Evolutionary conservation across 306 rosid species (phyloP).

Genomic region (Dryas alaskensis): DNA sequence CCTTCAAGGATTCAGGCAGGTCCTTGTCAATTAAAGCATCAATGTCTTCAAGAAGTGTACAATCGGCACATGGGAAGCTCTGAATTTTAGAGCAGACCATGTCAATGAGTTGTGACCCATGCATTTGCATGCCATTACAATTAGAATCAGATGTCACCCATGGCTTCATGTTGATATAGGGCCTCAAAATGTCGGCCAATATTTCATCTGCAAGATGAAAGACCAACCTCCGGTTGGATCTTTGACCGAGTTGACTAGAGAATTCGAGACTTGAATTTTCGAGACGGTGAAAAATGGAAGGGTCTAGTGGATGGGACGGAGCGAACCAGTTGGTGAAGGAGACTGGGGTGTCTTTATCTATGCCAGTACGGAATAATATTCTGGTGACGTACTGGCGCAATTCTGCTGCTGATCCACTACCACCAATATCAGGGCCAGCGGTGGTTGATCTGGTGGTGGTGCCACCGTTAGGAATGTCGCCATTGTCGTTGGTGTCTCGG

Average conservation of each 20-base stretch:
- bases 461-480: slow-evolving; percentile 34
- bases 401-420: slow-evolving; percentile 31
- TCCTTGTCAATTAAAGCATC: slow-evolving; percentile 64
- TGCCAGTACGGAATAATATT: slow-evolving; percentile 48
- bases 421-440: slow-evolving; percentile 25
- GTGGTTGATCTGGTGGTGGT: slow-evolving; percentile 29
- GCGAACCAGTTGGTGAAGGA: slow-evolving; percentile 52
- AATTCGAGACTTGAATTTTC: slow-evolving; percentile 29
- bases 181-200: slow-evolving; percentile 42
- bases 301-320: slow-evolving; percentile 59
- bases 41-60: slow-evolving; percentile 73
- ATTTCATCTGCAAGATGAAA: slow-evolving; percentile 65
- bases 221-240: slow-evolving; percentile 49
- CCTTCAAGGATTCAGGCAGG: slow-evolving; percentile 27
- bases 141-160: slow-evolving; percentile 7
- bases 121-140: slow-evolving; percentile 2
- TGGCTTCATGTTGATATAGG: slow-evolving; percentile 30
- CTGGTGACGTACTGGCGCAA: slow-evolving; percentile 42
- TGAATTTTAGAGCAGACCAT: slow-evolving; percentile 48
- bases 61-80: slow-evolving; percentile 47
- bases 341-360: slow-evolving; percentile 33
- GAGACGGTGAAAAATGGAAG: slow-evolving; percentile 52
- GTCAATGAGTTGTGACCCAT: slow-evolving; percentile 36
- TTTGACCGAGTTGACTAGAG: slow-evolving; percentile 24
- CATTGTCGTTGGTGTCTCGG: slow-evolving; percentile 30